Conservation (phyloP, 805 yeast species). For the Lipomyces yamanashiensis region DNA sequence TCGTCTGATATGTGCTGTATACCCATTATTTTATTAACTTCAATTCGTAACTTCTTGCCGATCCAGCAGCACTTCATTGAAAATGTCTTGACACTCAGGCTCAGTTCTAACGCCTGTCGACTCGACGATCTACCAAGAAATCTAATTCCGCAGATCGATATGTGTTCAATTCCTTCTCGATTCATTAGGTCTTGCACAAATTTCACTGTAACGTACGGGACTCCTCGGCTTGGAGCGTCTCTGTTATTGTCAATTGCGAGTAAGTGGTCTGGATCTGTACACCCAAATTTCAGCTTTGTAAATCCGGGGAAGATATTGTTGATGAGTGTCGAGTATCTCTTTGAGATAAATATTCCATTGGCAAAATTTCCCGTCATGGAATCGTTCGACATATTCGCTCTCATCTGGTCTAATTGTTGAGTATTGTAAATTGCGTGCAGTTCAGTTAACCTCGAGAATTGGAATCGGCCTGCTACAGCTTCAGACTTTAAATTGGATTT, state of each 20-base stretch:
- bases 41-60: not conserved
- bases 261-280: not conserved
- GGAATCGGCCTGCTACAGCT: not conserved
- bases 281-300: not conserved
- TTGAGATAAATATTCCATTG: not conserved
- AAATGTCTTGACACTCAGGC: not conserved
- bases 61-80: not conserved
- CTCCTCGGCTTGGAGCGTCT: not conserved
- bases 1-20: too few species aligned
- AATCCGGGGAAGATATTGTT: not conserved
- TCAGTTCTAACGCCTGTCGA: not conserved
- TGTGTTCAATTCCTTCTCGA: not conserved
- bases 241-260: not conserved
- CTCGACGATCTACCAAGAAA: not conserved
- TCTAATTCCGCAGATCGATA: not conserved
- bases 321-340: not conserved
- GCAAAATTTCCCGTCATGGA: too few species aligned
- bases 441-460: constrained; percentile 1
- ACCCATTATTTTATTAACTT: not conserved
- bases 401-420: not conserved
- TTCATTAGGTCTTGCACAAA: not conserved
- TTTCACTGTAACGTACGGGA: not conserved
- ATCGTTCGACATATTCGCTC: not conserved
- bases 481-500: too few species aligned
- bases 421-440: not conserved